Conservation (phyloP, 495 filamentous ascomycete species). For the Penicillium turbatum region DNA sequence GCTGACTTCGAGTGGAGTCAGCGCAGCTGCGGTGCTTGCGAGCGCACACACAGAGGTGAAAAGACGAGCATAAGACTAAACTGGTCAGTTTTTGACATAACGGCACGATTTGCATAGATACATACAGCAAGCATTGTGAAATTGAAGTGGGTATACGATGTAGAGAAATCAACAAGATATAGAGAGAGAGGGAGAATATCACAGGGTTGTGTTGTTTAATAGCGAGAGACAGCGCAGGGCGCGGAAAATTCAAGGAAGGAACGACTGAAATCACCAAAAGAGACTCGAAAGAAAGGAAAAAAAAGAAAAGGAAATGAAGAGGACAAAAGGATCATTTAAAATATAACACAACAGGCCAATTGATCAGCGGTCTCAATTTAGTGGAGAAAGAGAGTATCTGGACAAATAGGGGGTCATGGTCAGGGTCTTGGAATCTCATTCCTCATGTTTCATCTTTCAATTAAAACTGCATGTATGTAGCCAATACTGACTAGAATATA, state of each 20-base stretch:
- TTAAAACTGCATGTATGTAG: too few relatives aligned
- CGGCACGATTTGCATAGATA: background rate
- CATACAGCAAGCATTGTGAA: constrained; percentile 1
- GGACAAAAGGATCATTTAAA: background rate
- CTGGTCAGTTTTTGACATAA: background rate
- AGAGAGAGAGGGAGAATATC: background rate
- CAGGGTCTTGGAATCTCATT: background rate
- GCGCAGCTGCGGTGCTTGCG: constrained; percentile 56
- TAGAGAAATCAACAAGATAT: background rate
- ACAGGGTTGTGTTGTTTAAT: background rate
- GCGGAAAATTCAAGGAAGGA: constrained; percentile 15
- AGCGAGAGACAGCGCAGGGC: constrained; percentile 23
- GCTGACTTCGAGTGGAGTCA: constrained; percentile 66
- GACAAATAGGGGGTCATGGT: background rate
- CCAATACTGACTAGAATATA: too few relatives aligned
- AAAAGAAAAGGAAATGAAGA: constrained; percentile 5
- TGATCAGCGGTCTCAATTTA: constrained; percentile 1
- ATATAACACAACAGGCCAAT: background rate
- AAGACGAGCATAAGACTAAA: constrained; percentile 32
- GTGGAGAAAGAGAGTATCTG: background rate
- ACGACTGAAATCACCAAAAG: constrained; percentile 16
- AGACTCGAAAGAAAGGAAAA: constrained; percentile 3
- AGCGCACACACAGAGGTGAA: constrained; percentile 41
- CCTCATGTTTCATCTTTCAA: background rate
- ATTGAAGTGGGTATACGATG: background rate